A percentile compares a stretch with the other conserved stretches of the same genome.
These are phyloP conservation scores for Steccherinum ochraceum DNA, from an alignment of 768 basidiomycete genomes.

Conservation along the genomic window DNA sequence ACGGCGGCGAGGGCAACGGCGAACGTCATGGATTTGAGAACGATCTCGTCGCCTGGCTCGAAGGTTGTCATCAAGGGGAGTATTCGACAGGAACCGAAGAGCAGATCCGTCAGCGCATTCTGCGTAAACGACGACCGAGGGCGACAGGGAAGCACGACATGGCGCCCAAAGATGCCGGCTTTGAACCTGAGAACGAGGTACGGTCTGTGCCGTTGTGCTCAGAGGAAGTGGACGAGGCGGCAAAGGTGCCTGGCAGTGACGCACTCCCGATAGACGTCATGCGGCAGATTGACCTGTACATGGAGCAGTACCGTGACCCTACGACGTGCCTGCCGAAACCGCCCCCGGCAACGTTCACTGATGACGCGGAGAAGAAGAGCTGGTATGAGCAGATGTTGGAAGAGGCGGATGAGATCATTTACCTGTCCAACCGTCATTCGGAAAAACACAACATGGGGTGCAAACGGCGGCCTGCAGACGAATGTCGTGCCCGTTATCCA, in stretches of 20 bases:
- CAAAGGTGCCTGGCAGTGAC: no score
- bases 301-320: background rate
- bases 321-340: background rate
- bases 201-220: no score
- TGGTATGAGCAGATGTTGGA: background rate
- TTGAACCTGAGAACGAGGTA: no score
- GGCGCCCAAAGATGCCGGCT: no score
- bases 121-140: no score
- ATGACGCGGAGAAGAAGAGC: background rate
- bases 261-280: no score
- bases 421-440: background rate
- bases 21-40: conserved; percentile 2
- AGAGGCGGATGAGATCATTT: background rate
- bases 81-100: conserved; percentile 3
- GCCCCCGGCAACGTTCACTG: background rate
- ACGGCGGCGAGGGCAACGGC: no score
- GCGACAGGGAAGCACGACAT: no score
- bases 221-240: no score
- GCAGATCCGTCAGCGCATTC: background rate
- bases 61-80: conserved; percentile 10
- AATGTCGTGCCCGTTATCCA: background rate
- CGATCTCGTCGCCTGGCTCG: conserved; percentile 8
- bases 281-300: no score
- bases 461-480: background rate
- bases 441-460: background rate